Evolutionary conservation across 768 basidiomycete genomes (phyloP), one percentile per base, ranked within the genome.

Genomic region (Trametes cubensis): DNA sequence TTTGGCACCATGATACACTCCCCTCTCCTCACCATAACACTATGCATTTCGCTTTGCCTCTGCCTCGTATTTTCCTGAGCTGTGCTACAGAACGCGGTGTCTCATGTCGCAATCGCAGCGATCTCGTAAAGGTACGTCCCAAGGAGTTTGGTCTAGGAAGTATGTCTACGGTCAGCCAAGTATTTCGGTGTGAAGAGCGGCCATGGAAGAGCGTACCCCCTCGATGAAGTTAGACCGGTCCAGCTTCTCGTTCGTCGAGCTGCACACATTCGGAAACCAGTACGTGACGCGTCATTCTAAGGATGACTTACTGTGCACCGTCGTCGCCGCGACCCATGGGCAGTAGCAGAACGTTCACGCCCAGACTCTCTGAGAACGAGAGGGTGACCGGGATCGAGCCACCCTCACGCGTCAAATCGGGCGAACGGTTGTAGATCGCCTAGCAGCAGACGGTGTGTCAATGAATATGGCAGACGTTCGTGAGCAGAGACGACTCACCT

Each of bases 321-420:
- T 98, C 96, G 70, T 98, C 94, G 1, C 92, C 92, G 51, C 95
- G 81, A 2, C 94, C 94, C 88, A 96, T 95, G 0, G 95, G 96
- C 30, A 98, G 80, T 18, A 98, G 78, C 59, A 95, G 73, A 6
- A 97, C 93, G 70, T 95, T 97, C 58, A 94, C 88, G 15, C 85
- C 85, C 48, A 97, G 78, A 47, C 85, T 85, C 71, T 97, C 93
- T 13, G 95, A 92, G 73, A 98, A 96, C 1, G 94, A 95, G 60
- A 98, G 81, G 4, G 94, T 95, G 34, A 96, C 92, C 0, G 95
- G 95, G 64, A 95, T 95, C 8, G 92, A 93, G 5, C 95, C 95
- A n/a, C 94, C 94, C 73, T 96, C 94, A 44, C 94, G 85, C 2
- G 89, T 94, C 62, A 89, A 78, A 71, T 95, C 92, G 0, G 94